A percentile compares a stretch with the other conserved stretches of the same genome.
These are phyloP conservation scores for Trichoderma lentiforme DNA, from an alignment of 2,329 filamentous ascomycete species.

Conservation along the genomic window DNA sequence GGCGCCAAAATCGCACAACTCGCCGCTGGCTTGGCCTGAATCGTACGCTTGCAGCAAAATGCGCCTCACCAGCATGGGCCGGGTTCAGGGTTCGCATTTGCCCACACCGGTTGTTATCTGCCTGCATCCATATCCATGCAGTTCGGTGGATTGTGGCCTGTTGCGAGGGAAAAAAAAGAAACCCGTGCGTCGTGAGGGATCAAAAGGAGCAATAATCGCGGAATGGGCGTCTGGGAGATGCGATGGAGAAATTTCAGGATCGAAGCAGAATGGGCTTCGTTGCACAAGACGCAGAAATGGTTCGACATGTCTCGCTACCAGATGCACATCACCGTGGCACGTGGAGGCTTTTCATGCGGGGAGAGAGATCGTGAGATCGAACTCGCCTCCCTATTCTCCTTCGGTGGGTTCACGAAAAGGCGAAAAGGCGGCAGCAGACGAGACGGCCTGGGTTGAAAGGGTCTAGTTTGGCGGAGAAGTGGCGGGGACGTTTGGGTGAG, in stretches of 20 bases:
- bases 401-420: neutral
- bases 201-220: neutral
- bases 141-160: slow-evolving; percentile 3
- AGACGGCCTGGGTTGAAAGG: neutral
- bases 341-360: slow-evolving; percentile 8
- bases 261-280: neutral
- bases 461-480: slow-evolving; percentile 12
- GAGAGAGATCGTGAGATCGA: slow-evolving; percentile 16
- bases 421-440: neutral
- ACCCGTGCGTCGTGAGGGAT: neutral
- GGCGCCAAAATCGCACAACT: neutral
- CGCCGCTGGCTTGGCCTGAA: neutral
- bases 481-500: slow-evolving; percentile 6
- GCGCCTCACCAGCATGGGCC: neutral
- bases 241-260: neutral
- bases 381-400: neutral
- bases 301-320: neutral
- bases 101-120: neutral
- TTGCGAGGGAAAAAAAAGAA: neutral
- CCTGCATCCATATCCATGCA: slow-evolving; percentile 3
- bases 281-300: neutral
- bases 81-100: slow-evolving; percentile 6
- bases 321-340: slow-evolving; percentile 9
- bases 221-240: neutral
- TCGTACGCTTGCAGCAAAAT: slow-evolving; percentile 6